A percentile compares a stretch with the other conserved stretches of the same genome.
Conservation (phyloP, 2,329 filamentous ascomycete species). For the Curvularia sp. region DNA sequence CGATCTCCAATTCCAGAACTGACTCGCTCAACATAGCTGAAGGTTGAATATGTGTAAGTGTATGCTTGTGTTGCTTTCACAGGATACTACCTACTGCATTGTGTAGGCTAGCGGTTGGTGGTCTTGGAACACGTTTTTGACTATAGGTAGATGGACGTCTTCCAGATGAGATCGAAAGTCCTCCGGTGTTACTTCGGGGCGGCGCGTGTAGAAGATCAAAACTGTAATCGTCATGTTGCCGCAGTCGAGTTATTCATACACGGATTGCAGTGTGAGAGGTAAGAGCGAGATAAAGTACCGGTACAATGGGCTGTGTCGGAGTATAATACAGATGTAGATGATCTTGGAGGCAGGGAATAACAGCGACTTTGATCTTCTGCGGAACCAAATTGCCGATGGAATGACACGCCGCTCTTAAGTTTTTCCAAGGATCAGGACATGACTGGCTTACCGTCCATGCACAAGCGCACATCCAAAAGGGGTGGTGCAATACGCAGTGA, state of each 20-base stretch:
- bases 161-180: conserved; percentile 31
- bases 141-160: conserved; percentile 23
- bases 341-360: background rate
- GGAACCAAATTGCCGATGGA: background rate
- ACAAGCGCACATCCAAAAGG: conserved; percentile 4
- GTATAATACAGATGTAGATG: background rate
- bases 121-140: conserved; percentile 27
- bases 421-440: conserved; percentile 7
- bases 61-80: background rate
- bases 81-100: conserved; percentile 3
- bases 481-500: conserved; percentile 9
- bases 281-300: background rate
- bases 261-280: background rate
- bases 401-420: conserved; percentile 11
- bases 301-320: background rate
- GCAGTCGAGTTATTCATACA: background rate
- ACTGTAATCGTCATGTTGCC: conserved; percentile 24
- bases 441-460: conserved; percentile 13
- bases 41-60: background rate
- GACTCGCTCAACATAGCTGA: conserved; percentile 25
- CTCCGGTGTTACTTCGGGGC: conserved; percentile 25
- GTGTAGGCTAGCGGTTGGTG: conserved; percentile 17
- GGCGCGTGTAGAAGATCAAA: conserved; percentile 29
- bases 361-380: background rate
- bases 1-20: conserved; percentile 29